Evolutionary conservation across 2,329 filamentous ascomycete genomes (phyloP).

Genomic region (Aspergillus fumigatiaffinis): DNA sequence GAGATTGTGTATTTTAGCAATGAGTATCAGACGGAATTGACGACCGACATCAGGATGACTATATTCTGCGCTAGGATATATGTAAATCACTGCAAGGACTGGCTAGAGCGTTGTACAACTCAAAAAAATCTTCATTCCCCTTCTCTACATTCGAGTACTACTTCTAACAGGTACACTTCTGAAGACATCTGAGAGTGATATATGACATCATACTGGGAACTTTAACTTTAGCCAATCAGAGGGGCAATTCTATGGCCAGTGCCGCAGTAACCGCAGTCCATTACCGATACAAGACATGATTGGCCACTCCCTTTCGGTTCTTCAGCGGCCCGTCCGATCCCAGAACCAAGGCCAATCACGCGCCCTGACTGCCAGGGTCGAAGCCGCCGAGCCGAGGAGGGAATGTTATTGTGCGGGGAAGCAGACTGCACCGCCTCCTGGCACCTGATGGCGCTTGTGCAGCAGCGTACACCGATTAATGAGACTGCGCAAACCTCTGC

Average conservation of each 20-base stretch:
- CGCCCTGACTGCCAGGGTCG: constrained; percentile 28
- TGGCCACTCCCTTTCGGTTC: background rate
- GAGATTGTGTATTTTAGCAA: no score
- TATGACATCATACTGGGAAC: background rate
- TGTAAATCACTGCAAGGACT: background rate
- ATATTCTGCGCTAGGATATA: background rate
- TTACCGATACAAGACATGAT: background rate
- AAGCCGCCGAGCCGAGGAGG: constrained; percentile 5
- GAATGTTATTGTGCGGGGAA: background rate
- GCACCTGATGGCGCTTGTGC: background rate
- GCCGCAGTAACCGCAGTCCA: no score
- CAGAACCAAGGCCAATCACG: background rate
- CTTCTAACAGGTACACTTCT: no score
- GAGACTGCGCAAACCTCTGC: background rate
- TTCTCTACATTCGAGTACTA: no score
- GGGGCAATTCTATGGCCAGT: no score
- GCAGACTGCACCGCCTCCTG: background rate
- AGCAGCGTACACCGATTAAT: background rate
- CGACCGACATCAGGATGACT: background rate
- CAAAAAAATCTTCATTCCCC: no score
- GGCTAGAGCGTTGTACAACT: no score
- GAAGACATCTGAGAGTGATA: background rate
- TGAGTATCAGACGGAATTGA: background rate
- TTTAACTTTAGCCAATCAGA: background rate
- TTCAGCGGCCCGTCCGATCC: background rate